Base-by-base conservation (phyloP, 768 basidiomycete genomes). In the Lactarius deliciosus region DNA sequence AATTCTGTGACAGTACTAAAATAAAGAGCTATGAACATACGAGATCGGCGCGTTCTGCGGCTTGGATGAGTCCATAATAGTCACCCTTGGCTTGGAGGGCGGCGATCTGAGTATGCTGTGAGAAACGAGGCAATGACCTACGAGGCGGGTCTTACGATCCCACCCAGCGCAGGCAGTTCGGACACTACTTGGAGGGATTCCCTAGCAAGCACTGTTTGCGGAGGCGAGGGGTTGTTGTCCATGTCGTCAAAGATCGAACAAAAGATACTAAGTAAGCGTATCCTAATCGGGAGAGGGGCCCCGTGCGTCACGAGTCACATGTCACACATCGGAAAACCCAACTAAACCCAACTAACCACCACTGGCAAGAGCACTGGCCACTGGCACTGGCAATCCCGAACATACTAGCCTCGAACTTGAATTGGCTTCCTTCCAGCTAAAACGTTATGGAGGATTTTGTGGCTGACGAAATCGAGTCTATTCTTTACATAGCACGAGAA, bases 401-500 rank as follows among this genome's bases (percentile, higher is more conserved):
- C 30, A 50, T 53, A 25, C 36, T 13, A 38, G 22, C 47, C 47
- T 47, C n/a, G 22, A 41, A 41, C 15, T 18, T 41, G 47, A 4
- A 10, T 15, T 32, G 36, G 36, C 11, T 50, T 32, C 45, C 41
- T 47, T 11, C n/a, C 60, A 60, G 40, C 28, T 30, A 50, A 43
- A 5, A 28, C 54, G 72, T 57, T 40, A 88, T 88, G 83, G 84
- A 88, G 66, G 74, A 73, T 5, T 76, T 82, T 56, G 83, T 69
- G 20, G 69, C 85, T 65, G 92, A 94, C 66, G 93, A 95, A 73
- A 89, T 96, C 66, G 90, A 96, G 77, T 93, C 92, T 56, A 85
- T 96, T 71, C 80, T 97, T 43, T 95, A 92, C 76, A 88, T 96
- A 69, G 89, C 86, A n/a, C 83, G 94, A 47, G 94, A 96, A 80